These are phyloP conservation scores for Zea luxurians DNA, from an alignment of 176 grass and related monocot species.

Conservation along the genomic window DNA sequence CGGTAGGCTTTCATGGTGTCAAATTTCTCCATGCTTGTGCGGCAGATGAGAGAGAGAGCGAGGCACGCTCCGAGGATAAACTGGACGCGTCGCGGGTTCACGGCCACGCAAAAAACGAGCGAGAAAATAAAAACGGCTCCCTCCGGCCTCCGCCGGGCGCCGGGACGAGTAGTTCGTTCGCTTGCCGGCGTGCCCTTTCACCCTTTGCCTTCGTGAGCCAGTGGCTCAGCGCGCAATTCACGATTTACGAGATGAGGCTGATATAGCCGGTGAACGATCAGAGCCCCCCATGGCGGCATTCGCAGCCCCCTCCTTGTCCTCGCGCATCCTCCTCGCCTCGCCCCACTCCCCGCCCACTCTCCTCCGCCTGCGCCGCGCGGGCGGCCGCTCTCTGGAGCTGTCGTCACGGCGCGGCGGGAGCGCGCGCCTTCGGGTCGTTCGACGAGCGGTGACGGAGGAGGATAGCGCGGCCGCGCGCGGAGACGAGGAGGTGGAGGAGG, in stretches of 20 bases:
- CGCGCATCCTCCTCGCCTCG: slow-evolving; percentile 31
- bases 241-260: slow-evolving; percentile 32
- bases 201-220: neutral
- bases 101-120: neutral
- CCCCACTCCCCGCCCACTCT: slow-evolving; percentile 1
- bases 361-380: neutral
- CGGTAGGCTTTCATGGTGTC: no score
- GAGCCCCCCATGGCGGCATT: slow-evolving; percentile 33
- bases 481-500: slow-evolving; percentile 15
- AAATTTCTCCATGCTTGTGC: no score
- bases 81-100: slow-evolving; percentile 1
- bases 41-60: neutral
- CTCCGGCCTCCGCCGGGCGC: neutral
- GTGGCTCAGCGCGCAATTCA: neutral
- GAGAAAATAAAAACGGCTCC: neutral
- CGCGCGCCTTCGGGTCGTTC: slow-evolving; percentile 21
- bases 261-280: neutral
- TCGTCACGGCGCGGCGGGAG: neutral
- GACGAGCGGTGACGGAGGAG: slow-evolving; percentile 19
- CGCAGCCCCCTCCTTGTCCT: neutral
- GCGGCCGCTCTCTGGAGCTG: neutral
- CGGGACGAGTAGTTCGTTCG: neutral
- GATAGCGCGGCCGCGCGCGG: neutral
- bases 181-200: neutral
- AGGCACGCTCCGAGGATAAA: neutral